Conservation (phyloP, 306 rosid genomes). For the Casuarina glauca region DNA sequence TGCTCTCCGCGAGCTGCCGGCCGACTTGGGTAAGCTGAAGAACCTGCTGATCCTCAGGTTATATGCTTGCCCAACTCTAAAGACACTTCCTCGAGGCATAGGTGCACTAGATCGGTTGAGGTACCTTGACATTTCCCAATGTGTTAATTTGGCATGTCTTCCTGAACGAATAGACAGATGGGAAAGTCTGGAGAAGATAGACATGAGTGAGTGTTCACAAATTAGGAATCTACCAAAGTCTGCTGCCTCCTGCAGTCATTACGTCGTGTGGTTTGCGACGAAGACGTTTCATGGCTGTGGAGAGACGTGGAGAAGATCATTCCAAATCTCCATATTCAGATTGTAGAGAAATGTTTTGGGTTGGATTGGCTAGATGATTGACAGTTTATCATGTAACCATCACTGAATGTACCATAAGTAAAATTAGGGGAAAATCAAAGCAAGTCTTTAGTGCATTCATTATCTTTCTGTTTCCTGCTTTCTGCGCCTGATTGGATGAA, state of each 20-base stretch:
- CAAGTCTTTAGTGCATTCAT: neutral
- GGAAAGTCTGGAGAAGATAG: slow-evolving; percentile 70
- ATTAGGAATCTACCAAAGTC: slow-evolving; percentile 59
- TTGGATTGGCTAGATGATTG: slow-evolving; percentile 79
- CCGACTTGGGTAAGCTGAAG: slow-evolving; percentile 49
- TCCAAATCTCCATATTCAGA: slow-evolving; percentile 63
- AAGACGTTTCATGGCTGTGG: slow-evolving; percentile 74
- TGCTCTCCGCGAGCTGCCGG: slow-evolving; percentile 51
- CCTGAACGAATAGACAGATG: slow-evolving; percentile 57
- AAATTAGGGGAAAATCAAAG: neutral
- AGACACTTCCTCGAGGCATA: slow-evolving; percentile 52
- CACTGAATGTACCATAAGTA: neutral
- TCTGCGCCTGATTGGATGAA: neutral
- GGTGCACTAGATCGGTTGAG: slow-evolving; percentile 51
- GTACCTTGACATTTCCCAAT: slow-evolving; percentile 76
- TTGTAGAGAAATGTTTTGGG: slow-evolving; percentile 55
- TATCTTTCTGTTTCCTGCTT: neutral
- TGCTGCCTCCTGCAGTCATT: slow-evolving; percentile 46
- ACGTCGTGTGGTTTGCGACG: slow-evolving; percentile 71
- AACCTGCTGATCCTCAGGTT: slow-evolving; percentile 59
- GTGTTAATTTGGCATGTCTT: slow-evolving; percentile 54
- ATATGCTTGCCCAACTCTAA: slow-evolving; percentile 69
- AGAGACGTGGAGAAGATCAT: slow-evolving; percentile 43
- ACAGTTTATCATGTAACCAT: neutral
- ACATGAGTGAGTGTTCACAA: slow-evolving; percentile 82